Conservation (phyloP, 75 land plant genomes). For the Adiantum capillusveneris region DNA sequence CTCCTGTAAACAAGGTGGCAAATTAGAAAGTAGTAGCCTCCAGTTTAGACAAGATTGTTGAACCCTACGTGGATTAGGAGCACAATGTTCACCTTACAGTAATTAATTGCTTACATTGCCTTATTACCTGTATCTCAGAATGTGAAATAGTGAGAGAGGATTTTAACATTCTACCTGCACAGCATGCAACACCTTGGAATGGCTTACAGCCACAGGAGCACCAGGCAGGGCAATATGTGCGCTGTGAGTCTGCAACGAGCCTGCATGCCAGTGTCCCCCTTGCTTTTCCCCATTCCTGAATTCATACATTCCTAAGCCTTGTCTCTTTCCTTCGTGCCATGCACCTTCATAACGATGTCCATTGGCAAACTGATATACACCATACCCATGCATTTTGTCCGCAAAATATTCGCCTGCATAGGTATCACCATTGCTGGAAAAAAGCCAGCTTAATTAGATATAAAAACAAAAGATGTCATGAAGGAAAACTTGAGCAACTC, state of each 20-base stretch:
- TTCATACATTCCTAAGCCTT: slow-evolving; percentile 88
- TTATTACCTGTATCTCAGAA: too few relatives aligned
- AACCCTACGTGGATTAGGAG: too few relatives aligned
- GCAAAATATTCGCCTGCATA: slow-evolving; percentile 88
- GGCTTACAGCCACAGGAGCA: slow-evolving; percentile 49
- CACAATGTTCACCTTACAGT: too few relatives aligned
- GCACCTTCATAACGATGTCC: slow-evolving; percentile 88
- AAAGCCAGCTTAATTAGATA: too few relatives aligned
- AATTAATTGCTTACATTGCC: too few relatives aligned
- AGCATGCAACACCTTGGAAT: slow-evolving; percentile 63
- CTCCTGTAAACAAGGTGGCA: slow-evolving; percentile 56
- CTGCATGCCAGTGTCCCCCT: slow-evolving; percentile 69
- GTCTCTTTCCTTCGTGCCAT: slow-evolving; percentile 87
- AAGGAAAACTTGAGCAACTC: too few relatives aligned
- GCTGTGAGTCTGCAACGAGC: slow-evolving; percentile 41
- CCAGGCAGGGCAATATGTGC: slow-evolving; percentile 31
- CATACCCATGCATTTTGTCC: slow-evolving; percentile 88
- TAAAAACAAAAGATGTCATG: too few relatives aligned
- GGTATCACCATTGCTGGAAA: slow-evolving; percentile 83
- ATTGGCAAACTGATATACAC: slow-evolving; percentile 73
- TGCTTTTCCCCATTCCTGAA: slow-evolving; percentile 75
- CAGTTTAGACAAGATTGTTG: too few relatives aligned
- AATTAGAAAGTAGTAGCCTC: too few relatives aligned
- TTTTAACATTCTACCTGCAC: slow-evolving; percentile 53
- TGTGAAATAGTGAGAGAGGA: too few relatives aligned